These are phyloP conservation scores for Aureobasidium sp. DNA, from an alignment of 2,329 filamentous ascomycete species.

Conservation along the genomic window DNA sequence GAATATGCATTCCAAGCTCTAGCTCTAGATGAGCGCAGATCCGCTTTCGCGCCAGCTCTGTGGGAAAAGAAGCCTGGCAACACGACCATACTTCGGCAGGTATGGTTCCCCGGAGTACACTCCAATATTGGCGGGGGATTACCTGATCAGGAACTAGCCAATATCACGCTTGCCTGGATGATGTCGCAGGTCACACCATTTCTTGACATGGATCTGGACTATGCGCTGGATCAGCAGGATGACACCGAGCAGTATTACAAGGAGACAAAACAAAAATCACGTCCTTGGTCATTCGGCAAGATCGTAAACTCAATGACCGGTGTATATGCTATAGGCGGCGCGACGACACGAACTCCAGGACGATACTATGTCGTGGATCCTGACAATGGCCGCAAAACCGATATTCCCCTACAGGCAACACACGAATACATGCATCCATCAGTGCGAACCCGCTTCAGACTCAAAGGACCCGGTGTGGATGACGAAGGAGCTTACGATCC, in stretches of 20 bases:
- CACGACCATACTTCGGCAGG: constrained; percentile 39
- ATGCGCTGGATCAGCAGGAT: constrained; percentile 42
- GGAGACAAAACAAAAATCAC: constrained; percentile 31
- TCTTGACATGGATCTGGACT: constrained; percentile 42
- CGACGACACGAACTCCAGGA: constrained; percentile 40
- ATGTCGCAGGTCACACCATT: constrained; percentile 45
- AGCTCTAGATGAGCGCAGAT: constrained; percentile 37
- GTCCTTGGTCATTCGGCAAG: constrained; percentile 45
- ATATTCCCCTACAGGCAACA: constrained; percentile 40
- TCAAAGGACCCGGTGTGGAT: constrained; percentile 40
- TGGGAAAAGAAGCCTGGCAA: constrained; percentile 40
- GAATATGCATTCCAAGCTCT: constrained; percentile 41
- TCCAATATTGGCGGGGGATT: constrained; percentile 41
- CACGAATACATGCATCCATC: constrained; percentile 48
- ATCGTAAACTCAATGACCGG: constrained; percentile 42
- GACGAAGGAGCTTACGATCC: constrained; percentile 42
- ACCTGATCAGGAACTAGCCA: constrained; percentile 41
- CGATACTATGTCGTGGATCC: constrained; percentile 42
- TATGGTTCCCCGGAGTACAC: constrained; percentile 45
- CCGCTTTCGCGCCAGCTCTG: constrained; percentile 34
- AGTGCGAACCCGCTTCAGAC: constrained; percentile 39
- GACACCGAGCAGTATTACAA: constrained; percentile 40
- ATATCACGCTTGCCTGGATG: constrained; percentile 53
- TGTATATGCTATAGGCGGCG: constrained; percentile 42
- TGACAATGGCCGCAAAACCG: constrained; percentile 34